phyloP scores from a whole-genome alignment of 805 yeast species.

The Isabelozyma gotoi region DNA sequence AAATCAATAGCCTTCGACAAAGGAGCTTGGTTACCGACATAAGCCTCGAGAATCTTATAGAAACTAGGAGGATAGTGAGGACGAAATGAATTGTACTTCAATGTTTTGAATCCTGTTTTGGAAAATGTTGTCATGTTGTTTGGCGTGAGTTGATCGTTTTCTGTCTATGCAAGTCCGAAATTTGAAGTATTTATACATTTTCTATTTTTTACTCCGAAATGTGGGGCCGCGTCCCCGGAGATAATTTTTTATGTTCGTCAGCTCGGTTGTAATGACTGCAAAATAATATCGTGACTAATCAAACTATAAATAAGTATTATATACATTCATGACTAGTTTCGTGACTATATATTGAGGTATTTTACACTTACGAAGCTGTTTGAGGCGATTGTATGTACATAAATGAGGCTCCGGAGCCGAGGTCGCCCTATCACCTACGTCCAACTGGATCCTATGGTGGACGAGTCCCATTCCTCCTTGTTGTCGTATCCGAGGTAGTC shows the following conservation, averaged over 20 bases:
- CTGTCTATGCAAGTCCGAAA: neutral
- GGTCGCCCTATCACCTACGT: too few species aligned
- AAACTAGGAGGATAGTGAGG: constrained; percentile 42
- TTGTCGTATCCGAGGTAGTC: neutral
- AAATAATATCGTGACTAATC: too few species aligned
- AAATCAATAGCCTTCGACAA: constrained; percentile 32
- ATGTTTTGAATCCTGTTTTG: constrained; percentile 28
- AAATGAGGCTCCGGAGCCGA: too few species aligned
- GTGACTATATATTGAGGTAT: too few species aligned
- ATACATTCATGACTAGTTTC: too few species aligned
- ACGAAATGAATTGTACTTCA: constrained; percentile 37
- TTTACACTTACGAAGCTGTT: too few species aligned
- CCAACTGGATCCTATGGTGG: neutral
- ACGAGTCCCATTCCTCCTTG: neutral
- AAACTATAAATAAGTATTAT: too few species aligned
- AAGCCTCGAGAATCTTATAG: constrained; percentile 27
- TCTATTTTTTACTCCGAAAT: neutral
- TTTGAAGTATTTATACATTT: neutral
- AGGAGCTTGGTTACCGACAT: constrained; percentile 18
- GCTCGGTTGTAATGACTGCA: too few species aligned
- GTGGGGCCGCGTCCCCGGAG: too few species aligned
- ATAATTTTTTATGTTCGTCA: too few species aligned
- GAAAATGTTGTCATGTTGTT: constrained; percentile 30
- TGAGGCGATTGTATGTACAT: too few species aligned
- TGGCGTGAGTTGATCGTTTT: too few species aligned